These are phyloP conservation scores for Cryoendolithus antarcticus DNA, from an alignment of 2,329 filamentous ascomycete species.

Conservation along the genomic window DNA sequence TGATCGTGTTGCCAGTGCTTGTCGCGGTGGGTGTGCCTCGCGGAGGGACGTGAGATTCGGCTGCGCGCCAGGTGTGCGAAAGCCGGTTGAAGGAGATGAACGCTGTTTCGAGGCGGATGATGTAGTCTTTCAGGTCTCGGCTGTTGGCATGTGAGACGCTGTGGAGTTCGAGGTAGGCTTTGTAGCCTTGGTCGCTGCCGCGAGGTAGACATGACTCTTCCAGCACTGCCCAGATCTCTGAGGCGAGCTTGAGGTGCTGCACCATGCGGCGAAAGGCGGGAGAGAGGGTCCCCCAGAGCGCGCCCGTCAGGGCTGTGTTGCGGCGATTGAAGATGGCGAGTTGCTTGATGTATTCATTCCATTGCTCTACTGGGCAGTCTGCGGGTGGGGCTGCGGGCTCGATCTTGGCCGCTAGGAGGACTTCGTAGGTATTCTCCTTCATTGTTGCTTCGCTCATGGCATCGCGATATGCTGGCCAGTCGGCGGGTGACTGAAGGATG, in stretches of 20 bases:
- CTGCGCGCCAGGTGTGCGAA: conserved; percentile 4
- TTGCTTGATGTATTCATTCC: conserved; percentile 24
- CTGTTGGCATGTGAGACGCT: conserved; percentile 13
- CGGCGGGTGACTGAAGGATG: conserved; percentile 7
- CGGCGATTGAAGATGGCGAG: conserved; percentile 21
- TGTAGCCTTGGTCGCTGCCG: conserved; percentile 17
- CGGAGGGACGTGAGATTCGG: neutral
- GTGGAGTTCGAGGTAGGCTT: conserved; percentile 14
- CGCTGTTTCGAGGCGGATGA: conserved; percentile 13
- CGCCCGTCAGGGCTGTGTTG: conserved; percentile 17
- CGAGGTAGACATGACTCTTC: conserved; percentile 19
- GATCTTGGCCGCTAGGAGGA: conserved; percentile 16
- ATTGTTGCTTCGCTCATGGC: conserved; percentile 16
- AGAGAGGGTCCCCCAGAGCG: conserved; percentile 13
- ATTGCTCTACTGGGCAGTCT: conserved; percentile 15
- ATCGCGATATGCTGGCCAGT: conserved; percentile 17
- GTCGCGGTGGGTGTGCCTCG: neutral
- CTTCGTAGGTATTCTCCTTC: conserved; percentile 21
- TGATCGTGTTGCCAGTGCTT: neutral
- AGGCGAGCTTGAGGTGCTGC: conserved; percentile 10
- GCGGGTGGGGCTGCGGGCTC: conserved; percentile 14
- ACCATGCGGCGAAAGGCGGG: conserved; percentile 16
- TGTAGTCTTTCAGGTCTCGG: conserved; percentile 15
- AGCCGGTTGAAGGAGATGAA: conserved; percentile 15
- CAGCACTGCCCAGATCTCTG: conserved; percentile 16